These are phyloP conservation scores for Penicillium psychrosexuale DNA, from an alignment of 2,329 filamentous ascomycete genomes.

Conservation along the genomic window DNA sequence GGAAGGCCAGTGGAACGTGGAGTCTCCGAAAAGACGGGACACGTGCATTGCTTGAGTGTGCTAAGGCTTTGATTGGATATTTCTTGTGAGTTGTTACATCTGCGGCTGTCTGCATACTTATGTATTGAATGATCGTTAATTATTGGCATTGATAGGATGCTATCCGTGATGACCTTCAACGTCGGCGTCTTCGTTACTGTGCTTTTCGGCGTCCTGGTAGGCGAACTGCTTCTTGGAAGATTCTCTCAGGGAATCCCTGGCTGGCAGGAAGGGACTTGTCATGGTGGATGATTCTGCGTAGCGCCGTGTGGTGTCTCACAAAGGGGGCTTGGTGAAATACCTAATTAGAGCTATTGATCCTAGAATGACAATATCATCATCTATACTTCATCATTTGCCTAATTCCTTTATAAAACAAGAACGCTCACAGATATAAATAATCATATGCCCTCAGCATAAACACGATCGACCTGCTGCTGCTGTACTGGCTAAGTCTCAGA, in stretches of 20 bases:
- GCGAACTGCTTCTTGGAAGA: slow-evolving; percentile 3
- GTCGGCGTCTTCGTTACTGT: slow-evolving; percentile 1
- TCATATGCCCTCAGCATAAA: not conserved
- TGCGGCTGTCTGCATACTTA: not conserved
- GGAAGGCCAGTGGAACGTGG: slow-evolving; percentile 5
- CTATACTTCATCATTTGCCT: not conserved
- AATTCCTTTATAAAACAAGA: not conserved
- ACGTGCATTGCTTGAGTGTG: not conserved
- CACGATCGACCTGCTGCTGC: not conserved
- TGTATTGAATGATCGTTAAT: not conserved
- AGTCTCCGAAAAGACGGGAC: slow-evolving; percentile 1
- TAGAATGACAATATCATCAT: not conserved
- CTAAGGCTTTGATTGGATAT: slow-evolving; percentile 6
- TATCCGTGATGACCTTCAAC: slow-evolving; percentile 6
- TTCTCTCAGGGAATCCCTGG: not conserved
- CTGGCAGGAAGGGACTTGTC: slow-evolving; percentile 1
- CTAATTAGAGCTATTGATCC: not conserved
- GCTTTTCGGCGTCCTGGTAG: not conserved
- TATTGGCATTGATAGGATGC: not conserved
- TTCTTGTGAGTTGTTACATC: slow-evolving; percentile 1
- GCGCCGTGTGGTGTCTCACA: no score
- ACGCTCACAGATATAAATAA: not conserved
- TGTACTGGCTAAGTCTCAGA: not conserved
- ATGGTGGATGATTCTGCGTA: not conserved
- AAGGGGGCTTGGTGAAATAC: not conserved